These are phyloP conservation scores for Pharnaceum exiguum DNA, from an alignment of 148 eudicot species.

Conservation along the genomic window DNA sequence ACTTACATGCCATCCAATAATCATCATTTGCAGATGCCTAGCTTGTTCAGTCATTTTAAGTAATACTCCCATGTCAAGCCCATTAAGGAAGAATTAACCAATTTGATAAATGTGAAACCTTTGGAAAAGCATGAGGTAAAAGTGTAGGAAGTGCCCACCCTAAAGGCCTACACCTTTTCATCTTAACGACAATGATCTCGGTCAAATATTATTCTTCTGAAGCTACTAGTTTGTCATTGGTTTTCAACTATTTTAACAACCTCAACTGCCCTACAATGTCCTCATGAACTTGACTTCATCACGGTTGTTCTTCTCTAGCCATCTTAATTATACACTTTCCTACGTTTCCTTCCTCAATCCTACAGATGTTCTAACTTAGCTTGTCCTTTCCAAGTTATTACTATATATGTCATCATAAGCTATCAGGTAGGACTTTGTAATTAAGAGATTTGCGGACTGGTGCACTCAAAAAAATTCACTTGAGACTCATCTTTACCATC, in stretches of 20 bases:
- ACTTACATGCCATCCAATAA: background rate
- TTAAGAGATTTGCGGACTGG: too few relatives aligned
- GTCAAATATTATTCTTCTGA: slow-evolving; percentile 11
- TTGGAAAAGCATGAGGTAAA: background rate
- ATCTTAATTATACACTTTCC: background rate
- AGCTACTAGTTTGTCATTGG: background rate
- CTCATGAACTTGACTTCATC: slow-evolving; percentile 13
- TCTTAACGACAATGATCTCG: background rate
- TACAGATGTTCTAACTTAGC: too few relatives aligned
- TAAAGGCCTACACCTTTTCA: background rate
- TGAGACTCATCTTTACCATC: too few relatives aligned
- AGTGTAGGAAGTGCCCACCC: background rate
- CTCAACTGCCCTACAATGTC: slow-evolving; percentile 20
- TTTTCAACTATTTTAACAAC: slow-evolving; percentile 24
- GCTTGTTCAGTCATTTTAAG: slow-evolving; percentile 9
- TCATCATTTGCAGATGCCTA: background rate
- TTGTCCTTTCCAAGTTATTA: too few relatives aligned
- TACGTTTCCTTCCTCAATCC: background rate
- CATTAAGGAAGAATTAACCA: too few relatives aligned
- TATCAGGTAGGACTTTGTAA: too few relatives aligned
- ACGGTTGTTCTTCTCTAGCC: slow-evolving; percentile 25
- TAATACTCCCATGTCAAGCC: too few relatives aligned
- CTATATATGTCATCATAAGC: too few relatives aligned
- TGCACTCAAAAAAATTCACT: too few relatives aligned
- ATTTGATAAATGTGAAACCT: background rate